Evolutionary conservation across 805 yeast genomes (phyloP).

Genomic region (Wickerhamiella domercqiae): DNA sequence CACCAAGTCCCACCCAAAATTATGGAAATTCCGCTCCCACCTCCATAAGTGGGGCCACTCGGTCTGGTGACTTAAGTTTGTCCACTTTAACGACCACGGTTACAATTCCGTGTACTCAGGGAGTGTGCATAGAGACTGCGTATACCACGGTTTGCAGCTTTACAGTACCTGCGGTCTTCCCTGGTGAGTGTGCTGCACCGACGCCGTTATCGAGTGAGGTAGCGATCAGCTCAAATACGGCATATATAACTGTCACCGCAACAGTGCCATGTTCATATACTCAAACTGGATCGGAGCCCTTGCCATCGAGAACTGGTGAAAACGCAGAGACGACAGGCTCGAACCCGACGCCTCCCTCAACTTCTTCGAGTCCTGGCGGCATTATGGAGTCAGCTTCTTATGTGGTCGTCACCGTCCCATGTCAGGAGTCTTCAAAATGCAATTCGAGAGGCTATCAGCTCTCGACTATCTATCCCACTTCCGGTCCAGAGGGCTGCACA

Average conservation of each 20-base stretch:
- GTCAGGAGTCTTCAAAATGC: conserved; percentile 6
- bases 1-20: background rate
- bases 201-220: conserved; percentile 6
- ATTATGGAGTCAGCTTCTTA: background rate
- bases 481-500: background rate
- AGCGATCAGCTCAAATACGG: conserved; percentile 4
- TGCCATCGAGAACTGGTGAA: background rate
- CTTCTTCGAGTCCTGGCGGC: background rate
- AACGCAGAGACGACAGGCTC: background rate
- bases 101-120: conserved; percentile 9
- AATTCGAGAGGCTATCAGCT: conserved; percentile 4
- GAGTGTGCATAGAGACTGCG: conserved; percentile 6
- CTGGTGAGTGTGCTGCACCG: conserved; percentile 3
- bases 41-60: background rate
- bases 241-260: too few relatives aligned
- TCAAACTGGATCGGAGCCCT: background rate
- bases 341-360: background rate
- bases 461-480: conserved; percentile 7
- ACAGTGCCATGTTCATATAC: background rate
- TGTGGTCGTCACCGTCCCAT: conserved; percentile 6
- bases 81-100: conserved; percentile 4
- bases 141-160: conserved; percentile 11
- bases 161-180: conserved; percentile 5
- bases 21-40: background rate
- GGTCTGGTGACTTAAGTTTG: background rate